A percentile compares a stretch with the other conserved stretches of the same genome.
Evolutionary conservation across 305 asterid genomes (phyloP).

Genomic region (Ruellia speciosa): DNA sequence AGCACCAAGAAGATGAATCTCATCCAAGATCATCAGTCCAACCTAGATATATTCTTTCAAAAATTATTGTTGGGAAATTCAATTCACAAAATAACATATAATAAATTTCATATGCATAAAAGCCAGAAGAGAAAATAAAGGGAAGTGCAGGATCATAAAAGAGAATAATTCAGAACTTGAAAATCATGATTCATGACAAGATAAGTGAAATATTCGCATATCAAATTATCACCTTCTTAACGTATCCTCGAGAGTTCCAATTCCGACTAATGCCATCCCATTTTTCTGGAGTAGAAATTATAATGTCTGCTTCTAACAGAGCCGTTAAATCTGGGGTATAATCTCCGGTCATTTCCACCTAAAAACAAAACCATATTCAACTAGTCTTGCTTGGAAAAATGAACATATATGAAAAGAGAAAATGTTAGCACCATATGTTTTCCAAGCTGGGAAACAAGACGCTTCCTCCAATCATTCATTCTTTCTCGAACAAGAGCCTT

Average conservation of each 20-base stretch:
- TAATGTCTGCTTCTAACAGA: conserved; percentile 81
- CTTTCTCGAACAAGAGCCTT: conserved; percentile 99
- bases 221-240: conserved; percentile 84
- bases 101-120: conserved; percentile 1
- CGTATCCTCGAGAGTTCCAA: conserved; percentile 93
- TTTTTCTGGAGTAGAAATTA: conserved; percentile 95
- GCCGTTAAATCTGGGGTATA: conserved; percentile 88
- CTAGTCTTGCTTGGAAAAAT: conserved; percentile 19
- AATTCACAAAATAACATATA: conserved; percentile 11
- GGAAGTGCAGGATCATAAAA: conserved; percentile 5
- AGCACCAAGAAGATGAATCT: conserved; percentile 98
- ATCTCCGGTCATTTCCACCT: conserved; percentile 99
- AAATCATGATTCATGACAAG: background rate
- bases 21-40: conserved; percentile 94
- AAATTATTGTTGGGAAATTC: conserved; percentile 14
- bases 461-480: conserved; percentile 95
- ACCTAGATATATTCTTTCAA: conserved; percentile 39
- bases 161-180: background rate
- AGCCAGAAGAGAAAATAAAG: background rate
- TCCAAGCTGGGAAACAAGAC: conserved; percentile 81
- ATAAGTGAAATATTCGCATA: background rate
- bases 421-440: conserved; percentile 67
- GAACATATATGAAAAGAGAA: conserved; percentile 19
- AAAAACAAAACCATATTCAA: conserved; percentile 29
- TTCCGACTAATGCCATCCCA: conserved; percentile 99